Conservation (phyloP, 2,329 filamentous ascomycete species). For the Elsinoe arachidis region DNA sequence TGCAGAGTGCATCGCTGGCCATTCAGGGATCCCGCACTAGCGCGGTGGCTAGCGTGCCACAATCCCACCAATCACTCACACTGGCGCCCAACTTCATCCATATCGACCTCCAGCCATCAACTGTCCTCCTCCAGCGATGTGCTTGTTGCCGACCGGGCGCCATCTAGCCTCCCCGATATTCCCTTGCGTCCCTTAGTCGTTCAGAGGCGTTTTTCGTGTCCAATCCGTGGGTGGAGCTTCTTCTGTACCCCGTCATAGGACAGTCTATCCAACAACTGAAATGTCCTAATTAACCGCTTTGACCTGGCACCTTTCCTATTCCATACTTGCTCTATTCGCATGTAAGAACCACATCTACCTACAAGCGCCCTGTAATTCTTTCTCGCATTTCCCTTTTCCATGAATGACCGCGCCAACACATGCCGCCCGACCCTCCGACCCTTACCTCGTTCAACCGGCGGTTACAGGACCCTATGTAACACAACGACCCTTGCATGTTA, state of each 20-base stretch:
- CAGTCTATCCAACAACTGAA: constrained; percentile 21
- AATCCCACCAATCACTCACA: constrained; percentile 9
- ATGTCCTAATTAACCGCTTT: constrained; percentile 24
- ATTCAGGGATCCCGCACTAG: constrained; percentile 5
- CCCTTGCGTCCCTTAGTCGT: constrained; percentile 5
- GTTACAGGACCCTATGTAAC: background rate
- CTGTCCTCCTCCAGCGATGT: background rate
- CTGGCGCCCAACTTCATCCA: constrained; percentile 10
- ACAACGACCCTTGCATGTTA: constrained; percentile 4
- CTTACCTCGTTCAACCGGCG: constrained; percentile 7
- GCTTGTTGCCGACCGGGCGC: constrained; percentile 8
- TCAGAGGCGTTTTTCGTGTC: background rate
- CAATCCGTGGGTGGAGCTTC: background rate
- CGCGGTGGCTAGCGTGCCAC: background rate
- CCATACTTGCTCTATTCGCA: constrained; percentile 15
- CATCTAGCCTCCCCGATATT: constrained; percentile 8
- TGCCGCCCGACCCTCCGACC: background rate
- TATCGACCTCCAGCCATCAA: constrained; percentile 7
- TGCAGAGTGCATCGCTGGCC: background rate
- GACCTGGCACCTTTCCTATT: constrained; percentile 17
- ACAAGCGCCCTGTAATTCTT: constrained; percentile 21
- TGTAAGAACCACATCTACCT: constrained; percentile 15
- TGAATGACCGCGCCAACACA: constrained; percentile 8
- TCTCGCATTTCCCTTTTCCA: constrained; percentile 13
- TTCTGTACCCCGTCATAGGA: constrained; percentile 1